Evolutionary conservation across 768 basidiomycete genomes (phyloP), one percentile per base, ranked within the genome.

Genomic region (Leccinum subtestaceum): DNA sequence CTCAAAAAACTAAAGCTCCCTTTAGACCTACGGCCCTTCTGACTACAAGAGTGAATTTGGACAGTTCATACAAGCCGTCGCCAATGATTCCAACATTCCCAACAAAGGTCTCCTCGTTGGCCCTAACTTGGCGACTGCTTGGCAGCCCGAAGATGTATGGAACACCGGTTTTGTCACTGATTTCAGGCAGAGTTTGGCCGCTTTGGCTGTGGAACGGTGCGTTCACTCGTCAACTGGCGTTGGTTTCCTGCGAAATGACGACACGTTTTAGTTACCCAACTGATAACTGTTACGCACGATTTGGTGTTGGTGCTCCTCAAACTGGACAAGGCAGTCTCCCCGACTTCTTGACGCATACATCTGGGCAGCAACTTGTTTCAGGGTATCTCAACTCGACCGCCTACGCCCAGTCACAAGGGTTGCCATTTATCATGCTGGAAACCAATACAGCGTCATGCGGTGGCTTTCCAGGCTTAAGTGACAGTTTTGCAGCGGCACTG

Each of bases 281-380:
- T 7, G 80, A 88, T 72, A 89, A 89, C 61, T 90, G 88, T 61
- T 80, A 74, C 21, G 81, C 80, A 5, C 69, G 75, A 57, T 86
- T 74, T 56, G 75, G 75, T 5, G 74, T 75, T 23, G 83, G 82
- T 2, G 59, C 63, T 0, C 65, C 68, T 27, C 65, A 71, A 31
- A 71, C 77, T 59, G 80, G 80, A 8, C 84, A 84, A 62, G 66
- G 68, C 12, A 67, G 77, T 17, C 83, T 91, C 67, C 70, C 79
- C 1, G 62, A 65, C 31, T 67, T 50, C 51, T 78, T 92, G 38
- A 82, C 76, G 34, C 91, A 93, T 67, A 74, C 78, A 3, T 72
- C 81, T 8, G 81, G 81, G 3, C 57, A 57, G 77, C 21, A 65
- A 65, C 32, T 91, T 21, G 78, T 85, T n/a, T 49, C 60, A 1